Base-by-base conservation (phyloP, 495 filamentous ascomycete genomes). In the Durotheca rogersii region DNA sequence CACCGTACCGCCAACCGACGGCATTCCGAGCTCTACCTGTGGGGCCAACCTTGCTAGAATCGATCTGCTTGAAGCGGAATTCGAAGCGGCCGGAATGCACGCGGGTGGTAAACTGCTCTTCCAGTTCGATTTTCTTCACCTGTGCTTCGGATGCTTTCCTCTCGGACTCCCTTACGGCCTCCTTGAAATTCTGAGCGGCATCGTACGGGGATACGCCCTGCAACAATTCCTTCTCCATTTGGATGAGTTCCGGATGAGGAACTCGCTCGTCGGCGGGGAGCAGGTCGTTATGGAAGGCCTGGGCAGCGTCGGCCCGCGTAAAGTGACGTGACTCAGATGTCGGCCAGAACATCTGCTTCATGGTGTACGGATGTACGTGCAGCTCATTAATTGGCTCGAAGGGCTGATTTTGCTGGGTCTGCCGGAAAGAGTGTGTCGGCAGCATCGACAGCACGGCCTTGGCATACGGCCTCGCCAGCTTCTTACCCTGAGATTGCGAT, bases 341-440 rank as follows among this genome's bases (percentile, higher is more conserved):
- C 3, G 94, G 93, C 66, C 88, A 80, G 71, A 96, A 98, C 31
- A 95, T 80, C 72, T 97, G 93, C 46, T 85, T 78, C 37, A 78
- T 77, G 0, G 93, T 96, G 37, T 81, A 67, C 19, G 81, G 80
- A 69, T 96, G 91, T 20, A 89, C 83, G 46, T 85, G 85, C 6
- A 98, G 80, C 62, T 96, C 91, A 69, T 96, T 95, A 68, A 96
- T 92, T 36, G 85, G 75, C 75, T 98, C 93, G 64, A 94, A 89
- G 1, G 71, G 69, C 21, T 33, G 6, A 10, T 50, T 42, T 10
- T 60, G 50, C 6, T 49, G 60, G 36, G 30, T 47, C 52, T 0
- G 15, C 15, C 29, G 47, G 40, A 60, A 56, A 27, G 38, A 56
- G 53, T 42, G 50, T 72, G 81, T 38, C 30, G 88, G 92, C 10